Percentiles rank a stretch among this genome's conserved stretches.
Conservation (phyloP, 805 yeast genomes). For the Yamadazyma scolyti region DNA sequence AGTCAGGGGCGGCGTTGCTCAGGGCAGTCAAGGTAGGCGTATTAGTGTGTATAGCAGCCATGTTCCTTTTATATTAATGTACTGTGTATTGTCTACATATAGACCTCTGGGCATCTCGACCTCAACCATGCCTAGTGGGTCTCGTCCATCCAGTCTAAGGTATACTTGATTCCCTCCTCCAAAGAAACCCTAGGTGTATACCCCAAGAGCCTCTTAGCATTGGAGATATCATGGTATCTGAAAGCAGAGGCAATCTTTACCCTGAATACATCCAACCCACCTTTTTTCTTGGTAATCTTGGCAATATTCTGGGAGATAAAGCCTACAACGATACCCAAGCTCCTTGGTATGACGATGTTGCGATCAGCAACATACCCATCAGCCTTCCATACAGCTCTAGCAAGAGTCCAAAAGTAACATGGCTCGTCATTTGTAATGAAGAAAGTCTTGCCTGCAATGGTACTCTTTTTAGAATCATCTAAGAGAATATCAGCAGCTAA, state of each 20-base stretch:
- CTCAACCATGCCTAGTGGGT: no score
- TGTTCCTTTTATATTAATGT: no score
- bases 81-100: no score
- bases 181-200: conserved; percentile 77
- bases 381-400: conserved; percentile 95
- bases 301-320: conserved; percentile 75
- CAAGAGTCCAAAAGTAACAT: conserved; percentile 94
- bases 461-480: conserved; percentile 34
- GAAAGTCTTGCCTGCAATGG: conserved; percentile 81
- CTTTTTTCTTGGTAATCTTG: conserved; percentile 70
- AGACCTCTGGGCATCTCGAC: no score
- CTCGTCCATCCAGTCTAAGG: conserved; percentile 89
- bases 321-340: conserved; percentile 79
- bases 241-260: conserved; percentile 89
- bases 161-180: conserved; percentile 74
- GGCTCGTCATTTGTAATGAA: conserved; percentile 94
- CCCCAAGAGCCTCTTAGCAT: conserved; percentile 75
- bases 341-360: conserved; percentile 65
- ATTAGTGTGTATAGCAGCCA: no score
- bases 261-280: conserved; percentile 94
- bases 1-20: no score
- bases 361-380: conserved; percentile 78
- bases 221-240: conserved; percentile 87
- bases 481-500: conserved; percentile 80
- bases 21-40: no score